phyloP scores from a whole-genome alignment of 208 protist species.

The Acanthamoeba castellanii region DNA sequence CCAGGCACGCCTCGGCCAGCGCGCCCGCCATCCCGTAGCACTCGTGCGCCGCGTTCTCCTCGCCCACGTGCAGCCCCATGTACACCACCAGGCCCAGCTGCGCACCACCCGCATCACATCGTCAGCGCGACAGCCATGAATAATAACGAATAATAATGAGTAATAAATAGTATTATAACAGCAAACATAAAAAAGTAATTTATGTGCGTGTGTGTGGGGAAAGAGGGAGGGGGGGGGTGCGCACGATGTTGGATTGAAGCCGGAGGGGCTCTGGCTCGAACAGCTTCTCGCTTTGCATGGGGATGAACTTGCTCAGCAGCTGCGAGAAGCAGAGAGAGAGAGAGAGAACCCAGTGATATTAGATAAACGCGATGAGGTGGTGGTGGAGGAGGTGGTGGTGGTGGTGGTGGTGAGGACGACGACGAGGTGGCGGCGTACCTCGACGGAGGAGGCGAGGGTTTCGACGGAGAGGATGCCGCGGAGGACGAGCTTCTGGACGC shows the following conservation, averaged over 20 bases:
- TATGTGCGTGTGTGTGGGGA: too few relatives aligned
- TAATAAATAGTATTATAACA: too few relatives aligned
- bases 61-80: conserved; percentile 64
- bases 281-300: conserved; percentile 61
- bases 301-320: conserved; percentile 70
- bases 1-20: conserved; percentile 65
- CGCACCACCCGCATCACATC: background rate
- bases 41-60: conserved; percentile 34
- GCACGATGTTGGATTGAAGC: conserved; percentile 54
- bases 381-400: background rate
- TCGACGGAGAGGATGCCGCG: conserved; percentile 56
- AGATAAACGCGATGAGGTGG: background rate
- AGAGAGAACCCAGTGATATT: background rate
- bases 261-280: conserved; percentile 66
- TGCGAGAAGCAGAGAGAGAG: background rate
- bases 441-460: background rate
- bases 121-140: background rate
- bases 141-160: too few relatives aligned
- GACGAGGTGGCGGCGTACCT: background rate
- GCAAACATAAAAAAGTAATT: background rate
- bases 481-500: conserved; percentile 9
- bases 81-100: conserved; percentile 64
- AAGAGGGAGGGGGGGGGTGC: background rate
- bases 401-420: background rate
- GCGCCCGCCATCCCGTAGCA: conserved; percentile 48